Conservation (phyloP, 2,329 filamentous ascomycete genomes). For the Fusarium chlamydosporum region DNA sequence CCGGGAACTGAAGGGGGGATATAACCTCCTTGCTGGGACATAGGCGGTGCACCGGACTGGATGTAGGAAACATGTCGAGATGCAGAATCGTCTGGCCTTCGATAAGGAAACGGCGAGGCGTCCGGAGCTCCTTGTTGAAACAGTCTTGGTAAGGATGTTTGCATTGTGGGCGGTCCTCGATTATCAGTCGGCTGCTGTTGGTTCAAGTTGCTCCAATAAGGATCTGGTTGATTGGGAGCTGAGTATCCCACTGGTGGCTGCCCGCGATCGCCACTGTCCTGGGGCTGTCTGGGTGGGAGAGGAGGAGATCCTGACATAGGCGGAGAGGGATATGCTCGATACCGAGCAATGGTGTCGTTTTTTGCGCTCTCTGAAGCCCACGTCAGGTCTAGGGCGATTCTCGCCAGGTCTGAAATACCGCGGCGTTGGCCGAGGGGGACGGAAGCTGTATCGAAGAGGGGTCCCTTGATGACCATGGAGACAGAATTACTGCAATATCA, state of each 20-base stretch:
- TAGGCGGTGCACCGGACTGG: slow-evolving; percentile 38
- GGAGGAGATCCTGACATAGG: slow-evolving; percentile 80
- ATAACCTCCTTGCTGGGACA: slow-evolving; percentile 46
- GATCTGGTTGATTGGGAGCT: slow-evolving; percentile 63
- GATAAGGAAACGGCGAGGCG: slow-evolving; percentile 48
- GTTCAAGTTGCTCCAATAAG: slow-evolving; percentile 60
- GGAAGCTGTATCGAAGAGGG: slow-evolving; percentile 60
- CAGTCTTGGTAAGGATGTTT: slow-evolving; percentile 47
- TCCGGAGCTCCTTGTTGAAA: slow-evolving; percentile 51
- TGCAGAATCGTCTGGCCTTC: slow-evolving; percentile 46
- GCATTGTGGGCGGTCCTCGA: slow-evolving; percentile 46
- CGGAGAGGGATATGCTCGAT: slow-evolving; percentile 77
- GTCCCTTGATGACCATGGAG: slow-evolving; percentile 69
- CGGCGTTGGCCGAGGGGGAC: slow-evolving; percentile 71
- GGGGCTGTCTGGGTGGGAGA: slow-evolving; percentile 70
- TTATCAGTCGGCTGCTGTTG: slow-evolving; percentile 47
- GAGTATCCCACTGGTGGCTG: slow-evolving; percentile 62
- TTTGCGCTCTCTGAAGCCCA: slow-evolving; percentile 66
- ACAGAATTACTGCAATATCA: slow-evolving; percentile 49
- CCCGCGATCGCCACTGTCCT: slow-evolving; percentile 69
- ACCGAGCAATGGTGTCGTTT: slow-evolving; percentile 67
- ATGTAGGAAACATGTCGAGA: slow-evolving; percentile 48
- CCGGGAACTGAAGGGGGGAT: slow-evolving; percentile 39
- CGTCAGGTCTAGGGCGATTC: slow-evolving; percentile 63
- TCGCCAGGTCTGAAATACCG: slow-evolving; percentile 68